Evolutionary conservation across 2,329 filamentous ascomycete species (phyloP).

Genomic region (Penicillium sp.): DNA sequence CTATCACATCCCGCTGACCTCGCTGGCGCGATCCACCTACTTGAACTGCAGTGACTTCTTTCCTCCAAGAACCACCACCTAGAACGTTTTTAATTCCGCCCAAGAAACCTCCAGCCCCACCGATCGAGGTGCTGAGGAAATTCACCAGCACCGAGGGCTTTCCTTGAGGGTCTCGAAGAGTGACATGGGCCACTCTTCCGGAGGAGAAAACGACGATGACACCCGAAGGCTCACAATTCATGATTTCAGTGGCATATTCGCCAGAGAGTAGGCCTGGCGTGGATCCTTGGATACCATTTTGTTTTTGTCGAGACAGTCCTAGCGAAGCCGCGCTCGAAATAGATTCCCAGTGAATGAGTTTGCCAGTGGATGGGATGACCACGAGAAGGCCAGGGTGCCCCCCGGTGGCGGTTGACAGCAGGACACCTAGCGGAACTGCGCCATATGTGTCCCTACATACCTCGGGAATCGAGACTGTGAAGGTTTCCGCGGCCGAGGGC

Average conservation of each 20-base stretch:
- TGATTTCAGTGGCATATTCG: slow-evolving; percentile 74
- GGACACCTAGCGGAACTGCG: slow-evolving; percentile 75
- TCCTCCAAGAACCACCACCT: slow-evolving; percentile 67
- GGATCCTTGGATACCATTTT: slow-evolving; percentile 73
- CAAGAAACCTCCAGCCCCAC: slow-evolving; percentile 67
- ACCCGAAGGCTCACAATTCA: slow-evolving; percentile 83
- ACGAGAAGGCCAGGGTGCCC: slow-evolving; percentile 84
- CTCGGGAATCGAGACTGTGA: slow-evolving; percentile 77
- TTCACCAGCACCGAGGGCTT: slow-evolving; percentile 77
- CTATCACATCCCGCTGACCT: slow-evolving; percentile 81
- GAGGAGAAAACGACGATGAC: slow-evolving; percentile 84
- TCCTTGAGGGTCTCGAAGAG: slow-evolving; percentile 81
- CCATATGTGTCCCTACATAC: slow-evolving; percentile 67
- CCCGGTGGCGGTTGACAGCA: slow-evolving; percentile 78
- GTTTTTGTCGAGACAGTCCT: slow-evolving; percentile 78
- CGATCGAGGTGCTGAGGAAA: slow-evolving; percentile 66
- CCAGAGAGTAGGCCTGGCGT: slow-evolving; percentile 75
- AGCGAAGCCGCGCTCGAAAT: slow-evolving; percentile 85
- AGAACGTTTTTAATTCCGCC: slow-evolving; percentile 79
- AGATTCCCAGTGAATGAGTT: slow-evolving; percentile 92
- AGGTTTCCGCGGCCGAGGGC: slow-evolving; percentile 59
- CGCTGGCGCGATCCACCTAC: slow-evolving; percentile 70
- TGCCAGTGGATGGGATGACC: slow-evolving; percentile 79
- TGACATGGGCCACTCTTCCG: slow-evolving; percentile 83
- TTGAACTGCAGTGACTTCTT: slow-evolving; percentile 77